Conservation (phyloP, 345 rosid genomes). For the Linum usitatissimum region DNA sequence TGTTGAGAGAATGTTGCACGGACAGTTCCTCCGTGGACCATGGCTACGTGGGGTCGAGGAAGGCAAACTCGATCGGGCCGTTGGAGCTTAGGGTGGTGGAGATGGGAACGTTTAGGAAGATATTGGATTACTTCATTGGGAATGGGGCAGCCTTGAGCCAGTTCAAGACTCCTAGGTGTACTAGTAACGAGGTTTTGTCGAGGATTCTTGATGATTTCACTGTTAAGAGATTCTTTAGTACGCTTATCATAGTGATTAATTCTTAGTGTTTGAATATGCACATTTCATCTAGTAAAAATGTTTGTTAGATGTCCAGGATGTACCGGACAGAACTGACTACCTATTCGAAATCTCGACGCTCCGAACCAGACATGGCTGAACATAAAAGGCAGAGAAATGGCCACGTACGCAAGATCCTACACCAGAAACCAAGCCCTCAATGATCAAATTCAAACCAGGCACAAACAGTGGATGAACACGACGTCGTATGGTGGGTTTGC, state of each 20-base stretch:
- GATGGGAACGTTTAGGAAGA: slow-evolving; percentile 64
- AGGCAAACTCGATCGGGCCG: slow-evolving; percentile 65
- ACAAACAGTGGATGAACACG: no score
- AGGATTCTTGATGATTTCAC: slow-evolving; percentile 53
- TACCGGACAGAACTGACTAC: no score
- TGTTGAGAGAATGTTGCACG: slow-evolving; percentile 55
- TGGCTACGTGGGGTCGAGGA: slow-evolving; percentile 79
- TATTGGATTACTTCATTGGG: slow-evolving; percentile 57
- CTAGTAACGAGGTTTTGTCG: slow-evolving; percentile 43
- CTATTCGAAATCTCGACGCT: no score
- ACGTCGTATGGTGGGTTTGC: no score
- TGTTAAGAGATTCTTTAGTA: slow-evolving; percentile 48
- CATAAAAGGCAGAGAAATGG: no score
- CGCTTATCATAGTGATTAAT: slow-evolving; percentile 24
- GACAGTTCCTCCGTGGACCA: slow-evolving; percentile 66
- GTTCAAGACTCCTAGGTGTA: slow-evolving; percentile 93
- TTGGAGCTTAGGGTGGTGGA: slow-evolving; percentile 70
- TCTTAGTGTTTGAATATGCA: no score
- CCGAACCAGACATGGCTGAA: no score
- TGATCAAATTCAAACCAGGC: no score
- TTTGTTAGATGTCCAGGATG: no score
- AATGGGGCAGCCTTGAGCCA: slow-evolving; percentile 84
- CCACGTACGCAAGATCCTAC: no score
- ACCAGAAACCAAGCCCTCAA: no score
- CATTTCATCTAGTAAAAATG: no score